Evolutionary conservation across 345 rosid species (phyloP), one percentile per base, ranked within the genome.

Genomic region (Sisymbrium altissimum): DNA sequence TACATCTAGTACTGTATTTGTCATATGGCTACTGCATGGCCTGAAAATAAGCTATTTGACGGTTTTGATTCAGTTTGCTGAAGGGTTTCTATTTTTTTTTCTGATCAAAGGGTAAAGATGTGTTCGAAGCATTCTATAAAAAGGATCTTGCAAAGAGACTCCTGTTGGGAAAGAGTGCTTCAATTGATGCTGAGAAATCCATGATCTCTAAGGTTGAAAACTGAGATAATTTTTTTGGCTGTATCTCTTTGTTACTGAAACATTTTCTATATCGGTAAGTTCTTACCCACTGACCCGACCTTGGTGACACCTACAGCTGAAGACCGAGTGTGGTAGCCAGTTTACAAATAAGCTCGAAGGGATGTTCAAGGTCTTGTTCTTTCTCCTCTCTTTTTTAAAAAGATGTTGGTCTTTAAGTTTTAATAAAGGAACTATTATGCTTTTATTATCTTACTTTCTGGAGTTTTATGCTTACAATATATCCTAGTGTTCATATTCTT

Each of bases 301-400:
- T 74, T 30, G 68, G 1, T 74, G 66, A 23, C 58, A 40, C 63
- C 35, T 84, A 78, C 99, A 95, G 99, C 86, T 95, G 63, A 95
- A 95, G 87, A 95, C 92, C 0, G 99, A 95, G 83, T 95, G 99
- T 76, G 98, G 99, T 59, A 90, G 98, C 78, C 99, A 95, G 79
- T 95, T 95, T 72, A 92, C 98, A 14, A 95, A 95, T 86, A 95
- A 95, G 74, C 99, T 95, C 57, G 99, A 95, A 64, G 98, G 99
- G 68, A 95, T 95, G 99, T 95, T 95, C 80, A 95, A 95, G 99
- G 99, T 92, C 40, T 44, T 56, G n/a, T 33, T 48, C 64, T 36
- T 78, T 59, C 25, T 71, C 48, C n/a, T 71, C 59, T 43, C 4
- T 33, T 33, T 33, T 27, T n/a, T 1, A 1, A 49, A 46, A 29